A percentile compares a stretch with the other conserved stretches of the same genome.
These are phyloP conservation scores for Aureobasidium sp. DNA, from an alignment of 2,329 filamentous ascomycete species.

Conservation along the genomic window DNA sequence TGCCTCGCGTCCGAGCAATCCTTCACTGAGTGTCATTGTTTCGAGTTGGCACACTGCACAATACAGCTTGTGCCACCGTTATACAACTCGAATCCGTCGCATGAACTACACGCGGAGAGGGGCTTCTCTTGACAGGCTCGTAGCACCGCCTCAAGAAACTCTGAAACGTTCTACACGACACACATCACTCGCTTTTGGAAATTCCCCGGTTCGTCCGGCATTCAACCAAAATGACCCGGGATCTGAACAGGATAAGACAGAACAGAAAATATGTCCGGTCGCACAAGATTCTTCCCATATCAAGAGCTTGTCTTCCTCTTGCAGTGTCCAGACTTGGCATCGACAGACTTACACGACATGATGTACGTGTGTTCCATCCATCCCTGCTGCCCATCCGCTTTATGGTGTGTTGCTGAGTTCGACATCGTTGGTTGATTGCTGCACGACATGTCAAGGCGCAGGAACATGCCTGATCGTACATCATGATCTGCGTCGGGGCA, in stretches of 20 bases:
- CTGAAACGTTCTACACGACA: constrained; percentile 14
- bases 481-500: constrained; percentile 11
- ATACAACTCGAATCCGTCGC: constrained; percentile 11
- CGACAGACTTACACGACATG: not conserved
- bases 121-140: constrained; percentile 11
- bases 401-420: not conserved
- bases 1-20: not conserved
- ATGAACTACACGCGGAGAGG: constrained; percentile 14
- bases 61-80: constrained; percentile 3
- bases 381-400: constrained; percentile 3
- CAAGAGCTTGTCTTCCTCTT: not conserved
- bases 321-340: not conserved
- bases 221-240: not conserved
- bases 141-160: not conserved
- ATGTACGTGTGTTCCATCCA: not conserved
- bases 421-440: constrained; percentile 14
- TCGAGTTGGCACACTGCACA: not conserved
- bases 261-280: constrained; percentile 4
- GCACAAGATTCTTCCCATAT: not conserved
- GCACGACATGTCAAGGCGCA: constrained; percentile 8
- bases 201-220: constrained; percentile 2
- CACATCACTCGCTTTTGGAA: not conserved
- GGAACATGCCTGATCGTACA: constrained; percentile 10
- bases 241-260: not conserved
- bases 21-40: not conserved